Conservation (phyloP, 2,329 filamentous ascomycete genomes). For the Pseudocercospora vitis region DNA sequence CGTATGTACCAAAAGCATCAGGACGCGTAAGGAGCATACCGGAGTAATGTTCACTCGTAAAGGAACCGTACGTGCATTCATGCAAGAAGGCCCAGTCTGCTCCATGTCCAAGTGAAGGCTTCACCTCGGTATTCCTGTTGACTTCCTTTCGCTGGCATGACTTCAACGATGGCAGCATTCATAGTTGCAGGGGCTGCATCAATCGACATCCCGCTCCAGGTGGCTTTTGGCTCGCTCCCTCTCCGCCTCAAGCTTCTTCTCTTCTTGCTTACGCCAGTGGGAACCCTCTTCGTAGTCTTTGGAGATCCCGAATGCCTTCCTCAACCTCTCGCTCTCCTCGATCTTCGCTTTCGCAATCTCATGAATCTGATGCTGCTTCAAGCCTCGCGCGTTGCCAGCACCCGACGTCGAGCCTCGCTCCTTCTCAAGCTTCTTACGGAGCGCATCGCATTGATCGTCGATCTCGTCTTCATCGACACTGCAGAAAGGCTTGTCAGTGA, state of each 20-base stretch:
- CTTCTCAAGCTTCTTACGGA: conserved; percentile 63
- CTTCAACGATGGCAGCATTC: too few relatives aligned
- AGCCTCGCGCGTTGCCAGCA: conserved; percentile 51
- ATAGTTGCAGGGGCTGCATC: too few relatives aligned
- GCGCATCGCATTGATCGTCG: conserved; percentile 67
- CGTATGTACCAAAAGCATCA: too few relatives aligned
- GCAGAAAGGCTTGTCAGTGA: not conserved
- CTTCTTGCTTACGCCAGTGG: conserved; percentile 83
- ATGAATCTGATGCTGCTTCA: conserved; percentile 94
- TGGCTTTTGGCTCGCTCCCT: conserved; percentile 26
- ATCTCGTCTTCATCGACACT: conserved; percentile 88
- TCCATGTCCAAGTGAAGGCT: too few relatives aligned
- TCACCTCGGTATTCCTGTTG: too few relatives aligned
- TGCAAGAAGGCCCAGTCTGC: too few relatives aligned
- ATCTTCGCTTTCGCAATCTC: conserved; percentile 96
- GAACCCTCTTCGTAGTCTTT: conserved; percentile 82
- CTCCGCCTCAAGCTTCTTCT: conserved; percentile 49
- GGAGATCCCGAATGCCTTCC: conserved; percentile 82
- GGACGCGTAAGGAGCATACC: too few relatives aligned
- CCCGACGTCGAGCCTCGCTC: conserved; percentile 52
- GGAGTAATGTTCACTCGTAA: too few relatives aligned
- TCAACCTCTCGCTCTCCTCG: conserved; percentile 84
- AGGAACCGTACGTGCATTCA: too few relatives aligned
- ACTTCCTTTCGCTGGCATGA: too few relatives aligned
- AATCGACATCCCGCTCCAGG: conserved; percentile 24